These are phyloP conservation scores for Salix brachista DNA, from an alignment of 345 rosid species.

Conservation along the genomic window DNA sequence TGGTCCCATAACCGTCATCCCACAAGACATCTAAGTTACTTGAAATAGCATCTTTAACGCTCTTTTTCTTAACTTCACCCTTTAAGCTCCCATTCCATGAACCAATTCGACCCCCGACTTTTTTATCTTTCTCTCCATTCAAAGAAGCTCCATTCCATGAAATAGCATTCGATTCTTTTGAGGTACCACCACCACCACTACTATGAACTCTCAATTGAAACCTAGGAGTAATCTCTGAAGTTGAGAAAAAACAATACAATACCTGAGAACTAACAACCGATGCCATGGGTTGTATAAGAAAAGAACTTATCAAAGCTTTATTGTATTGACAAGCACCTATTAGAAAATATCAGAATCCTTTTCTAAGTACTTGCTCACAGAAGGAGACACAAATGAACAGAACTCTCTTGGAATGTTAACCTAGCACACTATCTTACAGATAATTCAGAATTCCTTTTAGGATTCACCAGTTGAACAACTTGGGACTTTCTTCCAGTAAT, in stretches of 20 bases:
- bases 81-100: conserved; percentile 34
- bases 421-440: not conserved
- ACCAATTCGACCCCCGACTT: conserved; percentile 14
- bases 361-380: not conserved
- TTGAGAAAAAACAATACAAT: conserved; percentile 20
- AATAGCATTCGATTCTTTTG: conserved; percentile 10
- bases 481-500: not conserved
- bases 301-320: not conserved
- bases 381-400: not conserved
- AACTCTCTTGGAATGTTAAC: not conserved
- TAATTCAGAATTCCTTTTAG: not conserved
- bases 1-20: conserved; percentile 83
- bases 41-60: conserved; percentile 28
- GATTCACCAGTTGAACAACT: not conserved
- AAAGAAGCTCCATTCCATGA: conserved; percentile 35
- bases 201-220: conserved; percentile 48
- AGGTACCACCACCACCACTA: conserved; percentile 25
- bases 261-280: conserved; percentile 29
- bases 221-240: conserved; percentile 23
- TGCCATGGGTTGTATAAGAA: conserved; percentile 22
- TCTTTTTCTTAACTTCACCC: conserved; percentile 19
- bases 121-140: conserved; percentile 22
- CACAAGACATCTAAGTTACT: conserved; percentile 54
- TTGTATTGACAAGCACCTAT: conserved; percentile 3
- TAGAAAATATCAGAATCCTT: not conserved